A percentile compares a stretch with the other conserved stretches of the same genome.
Conservation (phyloP, 225 moss, liverwort and hornwort species). For the Sphagnum tenellum region DNA sequence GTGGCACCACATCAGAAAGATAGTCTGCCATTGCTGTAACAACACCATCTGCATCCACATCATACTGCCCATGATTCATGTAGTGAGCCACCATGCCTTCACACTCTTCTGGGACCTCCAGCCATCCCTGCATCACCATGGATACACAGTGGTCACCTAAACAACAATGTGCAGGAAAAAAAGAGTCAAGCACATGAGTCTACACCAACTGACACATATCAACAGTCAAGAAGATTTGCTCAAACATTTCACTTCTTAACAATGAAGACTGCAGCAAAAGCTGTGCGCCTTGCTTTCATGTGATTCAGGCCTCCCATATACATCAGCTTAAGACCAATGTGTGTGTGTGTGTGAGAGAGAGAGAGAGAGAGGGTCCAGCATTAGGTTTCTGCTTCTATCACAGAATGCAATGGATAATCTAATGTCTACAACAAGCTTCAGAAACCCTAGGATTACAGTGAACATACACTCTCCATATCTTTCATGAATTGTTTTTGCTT, state of each 20-base stretch:
- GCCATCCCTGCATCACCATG: constrained; percentile 49
- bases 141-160: neutral
- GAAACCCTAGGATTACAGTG: no score
- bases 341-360: no score
- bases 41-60: constrained; percentile 38
- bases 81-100: constrained; percentile 59
- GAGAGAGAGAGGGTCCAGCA: no score
- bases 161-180: no score
- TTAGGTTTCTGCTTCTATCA: no score
- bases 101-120: constrained; percentile 58
- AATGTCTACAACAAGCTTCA: no score
- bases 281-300: neutral
- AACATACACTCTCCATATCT: no score
- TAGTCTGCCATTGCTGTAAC: constrained; percentile 29
- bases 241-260: neutral
- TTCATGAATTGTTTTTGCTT: no score
- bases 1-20: constrained; percentile 15
- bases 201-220: neutral
- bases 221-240: neutral
- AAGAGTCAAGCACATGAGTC: neutral
- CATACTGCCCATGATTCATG: constrained; percentile 82
- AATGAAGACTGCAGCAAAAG: neutral
- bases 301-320: neutral
- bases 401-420: no score
- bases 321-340: neutral